A percentile compares a stretch with the other conserved stretches of the same genome.
phyloP scores from a whole-genome alignment of 345 rosid species.

The Gossypium ekmanianum region DNA sequence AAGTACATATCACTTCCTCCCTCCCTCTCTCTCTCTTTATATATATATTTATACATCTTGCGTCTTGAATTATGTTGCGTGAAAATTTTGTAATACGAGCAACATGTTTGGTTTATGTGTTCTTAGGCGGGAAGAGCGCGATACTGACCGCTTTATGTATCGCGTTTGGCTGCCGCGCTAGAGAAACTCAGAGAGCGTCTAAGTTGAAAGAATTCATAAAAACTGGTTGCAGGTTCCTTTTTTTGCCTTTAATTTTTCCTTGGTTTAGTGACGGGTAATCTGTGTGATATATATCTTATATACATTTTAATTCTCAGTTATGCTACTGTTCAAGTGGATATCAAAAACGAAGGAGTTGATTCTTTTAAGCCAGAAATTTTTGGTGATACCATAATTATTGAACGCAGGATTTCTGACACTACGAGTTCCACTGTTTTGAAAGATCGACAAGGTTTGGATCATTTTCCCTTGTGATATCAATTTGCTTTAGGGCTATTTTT shows the following conservation, averaged over 20 bases:
- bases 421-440: slow-evolving; percentile 53
- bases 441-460: slow-evolving; percentile 56
- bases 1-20: slow-evolving; percentile 38
- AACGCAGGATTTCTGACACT: slow-evolving; percentile 74
- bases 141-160: slow-evolving; percentile 83
- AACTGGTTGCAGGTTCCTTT: slow-evolving; percentile 74
- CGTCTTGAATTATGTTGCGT: not conserved
- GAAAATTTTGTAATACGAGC: not conserved
- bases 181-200: slow-evolving; percentile 83
- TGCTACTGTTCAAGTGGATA: slow-evolving; percentile 68
- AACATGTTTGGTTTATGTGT: not conserved
- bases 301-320: slow-evolving; percentile 40
- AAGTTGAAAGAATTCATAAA: slow-evolving; percentile 79
- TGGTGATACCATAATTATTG: slow-evolving; percentile 64
- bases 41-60: not conserved
- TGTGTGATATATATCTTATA: not conserved
- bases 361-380: slow-evolving; percentile 68
- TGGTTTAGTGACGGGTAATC: too few species aligned
- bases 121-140: slow-evolving; percentile 89
- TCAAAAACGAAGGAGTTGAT: slow-evolving; percentile 76
- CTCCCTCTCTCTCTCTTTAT: not conserved
- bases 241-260: not conserved
- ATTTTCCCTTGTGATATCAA: slow-evolving; percentile 10
- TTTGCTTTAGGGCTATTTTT: not conserved
- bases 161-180: slow-evolving; percentile 90